A percentile compares a stretch with the other conserved stretches of the same genome.
phyloP scores from a whole-genome alignment of 1,139 yeast species.

The Zygoascus hellenicus region DNA sequence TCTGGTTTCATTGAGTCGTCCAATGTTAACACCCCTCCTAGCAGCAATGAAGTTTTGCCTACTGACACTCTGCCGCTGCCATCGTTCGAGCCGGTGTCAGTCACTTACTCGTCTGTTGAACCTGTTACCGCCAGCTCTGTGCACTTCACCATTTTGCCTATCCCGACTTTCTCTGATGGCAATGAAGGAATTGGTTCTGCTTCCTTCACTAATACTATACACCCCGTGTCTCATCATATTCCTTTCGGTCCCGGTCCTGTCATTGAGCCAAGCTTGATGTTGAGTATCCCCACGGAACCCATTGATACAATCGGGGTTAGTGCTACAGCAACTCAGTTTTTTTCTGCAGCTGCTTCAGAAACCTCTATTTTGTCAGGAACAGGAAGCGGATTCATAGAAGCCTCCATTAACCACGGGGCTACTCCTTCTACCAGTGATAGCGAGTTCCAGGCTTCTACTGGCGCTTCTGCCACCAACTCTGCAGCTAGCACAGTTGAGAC shows the following conservation, averaged over 20 bases:
- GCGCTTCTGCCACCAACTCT: not conserved
- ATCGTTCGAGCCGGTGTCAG: not conserved
- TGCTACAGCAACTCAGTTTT: no score
- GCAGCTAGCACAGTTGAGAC: not conserved
- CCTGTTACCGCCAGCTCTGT: not conserved
- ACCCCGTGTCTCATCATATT: no score
- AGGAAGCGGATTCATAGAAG: no score
- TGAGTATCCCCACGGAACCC: no score
- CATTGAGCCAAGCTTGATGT: no score
- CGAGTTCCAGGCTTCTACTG: no score
- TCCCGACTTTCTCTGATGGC: not conserved
- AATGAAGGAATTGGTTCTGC: not conserved
- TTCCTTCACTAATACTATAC: no score
- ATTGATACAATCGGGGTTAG: no score
- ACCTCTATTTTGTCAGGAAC: no score
- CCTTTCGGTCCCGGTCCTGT: no score
- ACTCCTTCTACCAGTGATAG: not conserved
- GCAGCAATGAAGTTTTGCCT: not conserved
- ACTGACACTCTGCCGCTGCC: not conserved
- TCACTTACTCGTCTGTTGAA: not conserved
- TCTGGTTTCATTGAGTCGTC: not conserved
- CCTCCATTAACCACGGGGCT: not conserved
- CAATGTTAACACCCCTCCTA: slow-evolving; percentile 1
- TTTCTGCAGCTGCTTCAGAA: no score
- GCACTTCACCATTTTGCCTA: not conserved